Evolutionary conservation across 139 green algal genomes (phyloP).

Genomic region (Microglena sp.): DNA sequence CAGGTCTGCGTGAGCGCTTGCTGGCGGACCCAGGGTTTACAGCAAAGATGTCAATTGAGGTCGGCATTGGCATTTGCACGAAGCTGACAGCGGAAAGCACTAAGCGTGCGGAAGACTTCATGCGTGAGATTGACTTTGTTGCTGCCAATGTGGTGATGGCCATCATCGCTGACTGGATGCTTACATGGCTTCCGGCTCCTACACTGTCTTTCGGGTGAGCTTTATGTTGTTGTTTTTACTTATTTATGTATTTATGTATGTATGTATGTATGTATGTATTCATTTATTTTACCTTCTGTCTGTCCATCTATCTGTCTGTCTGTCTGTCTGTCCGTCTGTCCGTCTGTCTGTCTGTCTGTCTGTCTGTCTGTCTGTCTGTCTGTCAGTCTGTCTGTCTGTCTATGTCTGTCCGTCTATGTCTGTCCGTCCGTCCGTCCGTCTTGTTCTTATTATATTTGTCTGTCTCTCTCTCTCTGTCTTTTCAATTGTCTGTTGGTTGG

Average conservation of each 20-base stretch:
- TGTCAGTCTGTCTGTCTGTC: no score
- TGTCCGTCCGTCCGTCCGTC: no score
- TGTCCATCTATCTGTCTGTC: background rate
- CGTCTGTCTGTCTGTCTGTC: conserved; percentile 8
- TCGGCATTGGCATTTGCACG: conserved; percentile 79
- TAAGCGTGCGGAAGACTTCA: conserved; percentile 39
- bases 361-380: no score
- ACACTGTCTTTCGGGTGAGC: conserved; percentile 52
- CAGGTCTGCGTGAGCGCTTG: conserved; percentile 85
- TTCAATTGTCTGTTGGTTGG: no score
- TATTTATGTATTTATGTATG: background rate
- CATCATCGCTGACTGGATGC: conserved; percentile 97
- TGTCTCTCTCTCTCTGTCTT: no score
- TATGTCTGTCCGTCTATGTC: no score
- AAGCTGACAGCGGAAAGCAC: conserved; percentile 83
- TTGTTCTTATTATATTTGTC: no score
- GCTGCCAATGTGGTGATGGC: conserved; percentile 93
- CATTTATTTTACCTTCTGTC: background rate
- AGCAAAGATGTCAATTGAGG: conserved; percentile 76
- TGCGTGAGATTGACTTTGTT: conserved; percentile 77
- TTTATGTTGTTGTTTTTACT: background rate
- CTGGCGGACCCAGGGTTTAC: conserved; percentile 86
- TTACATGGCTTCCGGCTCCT: conserved; percentile 93
- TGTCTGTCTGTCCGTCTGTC: background rate
- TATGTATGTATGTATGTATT: background rate